phyloP scores from a whole-genome alignment of 768 basidiomycete species.

The Auriculariales sp. region DNA sequence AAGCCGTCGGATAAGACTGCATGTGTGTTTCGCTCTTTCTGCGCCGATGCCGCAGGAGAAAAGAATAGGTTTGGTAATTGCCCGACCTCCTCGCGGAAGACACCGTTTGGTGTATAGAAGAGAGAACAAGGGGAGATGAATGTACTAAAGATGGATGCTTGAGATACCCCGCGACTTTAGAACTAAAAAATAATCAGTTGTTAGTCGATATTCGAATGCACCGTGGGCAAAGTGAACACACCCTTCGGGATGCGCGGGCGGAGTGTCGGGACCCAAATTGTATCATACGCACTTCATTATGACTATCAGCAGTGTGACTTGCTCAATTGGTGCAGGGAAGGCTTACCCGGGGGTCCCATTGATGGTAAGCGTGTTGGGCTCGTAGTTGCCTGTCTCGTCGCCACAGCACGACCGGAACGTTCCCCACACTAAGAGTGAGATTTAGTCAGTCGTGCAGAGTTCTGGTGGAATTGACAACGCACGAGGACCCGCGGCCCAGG shows the following conservation, averaged over 20 bases:
- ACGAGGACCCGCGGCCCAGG: slow-evolving; percentile 35
- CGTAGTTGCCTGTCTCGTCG: slow-evolving; percentile 26
- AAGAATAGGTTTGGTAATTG: neutral
- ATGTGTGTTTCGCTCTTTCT: no score
- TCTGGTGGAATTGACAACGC: slow-evolving; percentile 7
- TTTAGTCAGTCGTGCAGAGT: neutral
- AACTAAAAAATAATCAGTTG: neutral
- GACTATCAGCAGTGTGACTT: no score
- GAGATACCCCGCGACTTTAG: neutral
- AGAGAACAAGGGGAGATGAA: neutral
- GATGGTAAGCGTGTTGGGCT: slow-evolving; percentile 15
- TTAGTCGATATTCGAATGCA: neutral
- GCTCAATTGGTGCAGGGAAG: neutral
- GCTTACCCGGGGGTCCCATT: slow-evolving; percentile 4
- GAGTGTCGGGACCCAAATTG: slow-evolving; percentile 4
- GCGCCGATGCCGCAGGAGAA: neutral
- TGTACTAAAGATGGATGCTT: neutral
- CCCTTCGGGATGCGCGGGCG: slow-evolving; percentile 4
- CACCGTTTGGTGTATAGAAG: neutral
- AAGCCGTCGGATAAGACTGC: no score
- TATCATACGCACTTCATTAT: slow-evolving; percentile 4
- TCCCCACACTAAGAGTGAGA: slow-evolving; percentile 25
- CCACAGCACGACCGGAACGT: slow-evolving; percentile 29
- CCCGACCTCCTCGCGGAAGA: neutral
- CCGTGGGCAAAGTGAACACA: neutral